Conservation (phyloP, 106 monocot genomes). For the Apostasia shenzhenica region DNA sequence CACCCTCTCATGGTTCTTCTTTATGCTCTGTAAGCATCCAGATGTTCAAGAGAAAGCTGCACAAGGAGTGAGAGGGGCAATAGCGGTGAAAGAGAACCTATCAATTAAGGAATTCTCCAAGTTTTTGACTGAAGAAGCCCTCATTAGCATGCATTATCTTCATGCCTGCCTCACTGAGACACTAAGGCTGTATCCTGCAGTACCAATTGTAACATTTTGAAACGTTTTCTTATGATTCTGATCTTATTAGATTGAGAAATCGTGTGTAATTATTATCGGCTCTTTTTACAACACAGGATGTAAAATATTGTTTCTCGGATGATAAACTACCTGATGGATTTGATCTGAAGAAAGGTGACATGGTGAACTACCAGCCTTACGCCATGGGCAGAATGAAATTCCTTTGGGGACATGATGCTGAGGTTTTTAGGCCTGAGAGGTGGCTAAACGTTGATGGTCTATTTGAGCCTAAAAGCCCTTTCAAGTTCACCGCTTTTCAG, state of each 20-base stretch:
- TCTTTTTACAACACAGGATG: slow-evolving; percentile 16
- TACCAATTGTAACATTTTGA: slow-evolving; percentile 34
- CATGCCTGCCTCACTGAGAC: slow-evolving; percentile 63
- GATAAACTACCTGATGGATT: slow-evolving; percentile 53
- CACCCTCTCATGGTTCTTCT: slow-evolving; percentile 61
- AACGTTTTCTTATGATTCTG: background rate
- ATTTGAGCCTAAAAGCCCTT: slow-evolving; percentile 49
- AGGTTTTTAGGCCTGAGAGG: slow-evolving; percentile 46
- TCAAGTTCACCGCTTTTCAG: slow-evolving; percentile 63
- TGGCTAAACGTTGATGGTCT: slow-evolving; percentile 39
- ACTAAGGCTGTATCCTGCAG: slow-evolving; percentile 53
- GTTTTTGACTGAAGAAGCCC: slow-evolving; percentile 32
- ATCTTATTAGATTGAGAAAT: no score
- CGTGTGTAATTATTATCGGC: no score
- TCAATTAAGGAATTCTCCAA: slow-evolving; percentile 9
- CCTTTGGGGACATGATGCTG: slow-evolving; percentile 67
- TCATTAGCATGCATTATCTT: slow-evolving; percentile 63
- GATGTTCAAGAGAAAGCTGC: slow-evolving; percentile 43
- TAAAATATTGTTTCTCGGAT: slow-evolving; percentile 42
- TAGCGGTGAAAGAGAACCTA: background rate
- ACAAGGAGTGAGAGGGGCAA: slow-evolving; percentile 31
- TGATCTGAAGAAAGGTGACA: slow-evolving; percentile 34
- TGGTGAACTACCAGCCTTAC: slow-evolving; percentile 41
- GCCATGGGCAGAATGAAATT: slow-evolving; percentile 61
- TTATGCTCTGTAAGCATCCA: slow-evolving; percentile 43